phyloP scores from a whole-genome alignment of 2,329 filamentous ascomycete genomes.

The Knoxdaviesia capensis region DNA sequence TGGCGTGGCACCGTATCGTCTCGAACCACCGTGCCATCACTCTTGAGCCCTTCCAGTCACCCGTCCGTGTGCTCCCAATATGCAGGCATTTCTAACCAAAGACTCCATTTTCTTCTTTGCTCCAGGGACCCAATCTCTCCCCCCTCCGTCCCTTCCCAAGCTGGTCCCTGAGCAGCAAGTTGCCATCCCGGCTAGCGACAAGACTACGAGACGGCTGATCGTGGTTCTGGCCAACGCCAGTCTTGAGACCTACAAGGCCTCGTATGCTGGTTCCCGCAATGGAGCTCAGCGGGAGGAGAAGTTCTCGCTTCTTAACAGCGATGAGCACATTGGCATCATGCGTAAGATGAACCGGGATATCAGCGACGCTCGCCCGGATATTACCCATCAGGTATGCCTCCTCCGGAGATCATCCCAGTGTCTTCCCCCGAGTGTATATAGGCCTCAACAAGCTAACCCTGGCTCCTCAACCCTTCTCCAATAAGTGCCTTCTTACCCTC shows the following conservation, averaged over 20 bases:
- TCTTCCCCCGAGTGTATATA: too few relatives aligned
- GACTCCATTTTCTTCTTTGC: background rate
- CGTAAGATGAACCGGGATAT: conserved; percentile 99
- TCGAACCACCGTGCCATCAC: too few relatives aligned
- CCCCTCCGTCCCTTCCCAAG: conserved; percentile 74
- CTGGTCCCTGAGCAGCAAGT: conserved; percentile 84
- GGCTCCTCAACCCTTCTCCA: conserved; percentile 3
- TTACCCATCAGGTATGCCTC: conserved; percentile 82
- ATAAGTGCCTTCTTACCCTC: conserved; percentile 82
- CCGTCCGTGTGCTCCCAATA: background rate
- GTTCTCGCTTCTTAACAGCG: conserved; percentile 93
- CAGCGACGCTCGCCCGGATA: conserved; percentile 90
- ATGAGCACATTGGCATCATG: conserved; percentile 98
- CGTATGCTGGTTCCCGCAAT: conserved; percentile 47
- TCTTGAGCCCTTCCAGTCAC: too few relatives aligned
- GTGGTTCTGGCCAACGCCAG: conserved; percentile 95
- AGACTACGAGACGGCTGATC: conserved; percentile 77
- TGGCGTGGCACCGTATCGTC: too few relatives aligned
- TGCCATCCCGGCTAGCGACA: conserved; percentile 69
- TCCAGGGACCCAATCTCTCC: conserved; percentile 80
- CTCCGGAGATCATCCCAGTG: too few relatives aligned
- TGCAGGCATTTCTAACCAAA: background rate
- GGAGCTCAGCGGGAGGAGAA: conserved; percentile 67
- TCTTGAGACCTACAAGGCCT: conserved; percentile 90
- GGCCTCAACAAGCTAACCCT: background rate